Percentiles rank a stretch among this genome's conserved stretches.
These are phyloP conservation scores for Pseudogymnoascus destructans DNA, from an alignment of 2,329 filamentous ascomycete species.

Conservation along the genomic window DNA sequence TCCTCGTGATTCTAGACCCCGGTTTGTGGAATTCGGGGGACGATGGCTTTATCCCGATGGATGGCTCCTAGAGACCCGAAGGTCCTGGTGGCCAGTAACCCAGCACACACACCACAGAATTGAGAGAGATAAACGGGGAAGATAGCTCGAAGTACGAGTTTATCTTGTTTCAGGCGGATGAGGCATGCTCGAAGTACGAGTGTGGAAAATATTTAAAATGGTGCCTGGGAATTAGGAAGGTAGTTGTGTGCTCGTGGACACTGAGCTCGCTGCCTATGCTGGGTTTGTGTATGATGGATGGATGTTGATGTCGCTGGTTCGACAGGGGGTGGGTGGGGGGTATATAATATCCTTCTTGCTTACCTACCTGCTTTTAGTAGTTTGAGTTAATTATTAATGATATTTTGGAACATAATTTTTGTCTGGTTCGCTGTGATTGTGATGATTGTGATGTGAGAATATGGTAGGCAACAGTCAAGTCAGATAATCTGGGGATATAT, in stretches of 20 bases:
- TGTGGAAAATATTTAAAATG: constrained; percentile 1
- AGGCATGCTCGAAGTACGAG: constrained; percentile 5
- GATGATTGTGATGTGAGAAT: not conserved
- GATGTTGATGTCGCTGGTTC: not conserved
- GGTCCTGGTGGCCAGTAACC: not conserved
- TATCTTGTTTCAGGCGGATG: not conserved
- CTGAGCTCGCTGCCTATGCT: constrained; percentile 3
- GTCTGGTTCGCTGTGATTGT: not conserved
- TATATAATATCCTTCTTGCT: not conserved
- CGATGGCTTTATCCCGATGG: too few relatives aligned
- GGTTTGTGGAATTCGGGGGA: not conserved
- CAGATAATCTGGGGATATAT: too few relatives aligned
- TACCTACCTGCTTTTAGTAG: not conserved
- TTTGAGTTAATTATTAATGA: not conserved
- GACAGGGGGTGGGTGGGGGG: not conserved
- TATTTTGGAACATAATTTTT: not conserved
- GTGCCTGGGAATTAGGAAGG: not conserved
- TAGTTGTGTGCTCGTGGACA: not conserved
- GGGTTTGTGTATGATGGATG: not conserved
- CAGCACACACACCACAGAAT: not conserved
- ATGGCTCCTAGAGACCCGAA: too few relatives aligned
- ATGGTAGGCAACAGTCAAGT: too few relatives aligned
- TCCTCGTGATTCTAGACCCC: not conserved
- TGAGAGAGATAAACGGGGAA: not conserved
- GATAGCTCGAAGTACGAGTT: not conserved